phyloP scores from a whole-genome alignment of 768 basidiomycete genomes.

The Suillus decipiens region DNA sequence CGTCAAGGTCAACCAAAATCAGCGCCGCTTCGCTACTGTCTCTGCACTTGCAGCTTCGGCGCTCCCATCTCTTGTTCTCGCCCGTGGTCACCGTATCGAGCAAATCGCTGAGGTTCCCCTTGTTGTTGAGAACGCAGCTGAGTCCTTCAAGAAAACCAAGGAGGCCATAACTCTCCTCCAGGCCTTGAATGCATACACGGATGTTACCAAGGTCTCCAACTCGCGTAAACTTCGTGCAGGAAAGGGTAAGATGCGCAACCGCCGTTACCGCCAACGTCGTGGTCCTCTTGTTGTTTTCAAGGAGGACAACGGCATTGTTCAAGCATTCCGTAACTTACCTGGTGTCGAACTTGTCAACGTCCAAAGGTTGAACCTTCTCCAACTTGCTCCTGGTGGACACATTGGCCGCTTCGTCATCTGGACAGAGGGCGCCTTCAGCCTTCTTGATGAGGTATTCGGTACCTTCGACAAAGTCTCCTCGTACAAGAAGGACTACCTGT shows the following conservation, averaged over 20 bases:
- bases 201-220: constrained; percentile 97
- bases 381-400: constrained; percentile 99
- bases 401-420: constrained; percentile 99
- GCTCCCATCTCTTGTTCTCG: constrained; percentile 93
- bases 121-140: constrained; percentile 75
- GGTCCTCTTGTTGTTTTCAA: constrained; percentile 97
- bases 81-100: constrained; percentile 99
- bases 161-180: constrained; percentile 94
- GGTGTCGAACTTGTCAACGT: constrained; percentile 98
- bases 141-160: constrained; percentile 95
- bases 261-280: constrained; percentile 94
- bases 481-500: constrained; percentile 91
- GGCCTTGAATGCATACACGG: constrained; percentile 82
- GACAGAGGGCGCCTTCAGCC: constrained; percentile 92
- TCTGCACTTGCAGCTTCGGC: constrained; percentile 98
- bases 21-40: constrained; percentile 96
- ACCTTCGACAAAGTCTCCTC: constrained; percentile 87
- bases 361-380: constrained; percentile 91
- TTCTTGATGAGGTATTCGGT: constrained; percentile 94
- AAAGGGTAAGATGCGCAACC: constrained; percentile 96
- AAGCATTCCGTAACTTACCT: constrained; percentile 98
- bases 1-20: constrained; percentile 99
- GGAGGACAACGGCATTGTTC: constrained; percentile 96
- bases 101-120: constrained; percentile 95
- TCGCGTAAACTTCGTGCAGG: constrained; percentile 96